Conservation (phyloP, 257 asterid genomes). For the Nicotiana tabacum region DNA sequence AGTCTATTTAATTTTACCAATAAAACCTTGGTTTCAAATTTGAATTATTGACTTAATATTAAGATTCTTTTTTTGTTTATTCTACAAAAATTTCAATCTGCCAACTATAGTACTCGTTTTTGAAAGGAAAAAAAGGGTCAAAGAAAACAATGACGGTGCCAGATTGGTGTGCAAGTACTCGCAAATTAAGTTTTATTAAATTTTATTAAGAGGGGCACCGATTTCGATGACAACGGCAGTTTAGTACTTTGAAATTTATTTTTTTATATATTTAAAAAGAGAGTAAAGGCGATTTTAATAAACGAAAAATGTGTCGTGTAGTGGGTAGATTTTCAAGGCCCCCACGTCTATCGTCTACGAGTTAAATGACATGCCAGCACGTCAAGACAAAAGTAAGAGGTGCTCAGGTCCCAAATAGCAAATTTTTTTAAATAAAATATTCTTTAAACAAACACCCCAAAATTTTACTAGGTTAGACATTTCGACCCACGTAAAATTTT, state of each 20-base stretch:
- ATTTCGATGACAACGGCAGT: neutral
- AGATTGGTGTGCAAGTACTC: neutral
- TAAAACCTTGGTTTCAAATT: slow-evolving; percentile 2
- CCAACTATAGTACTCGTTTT: slow-evolving; percentile 9
- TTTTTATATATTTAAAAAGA: neutral
- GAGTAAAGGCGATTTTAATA: neutral
- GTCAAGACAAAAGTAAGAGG: neutral
- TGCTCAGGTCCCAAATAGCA: neutral
- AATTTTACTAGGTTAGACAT: neutral
- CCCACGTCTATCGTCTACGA: neutral
- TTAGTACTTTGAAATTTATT: neutral
- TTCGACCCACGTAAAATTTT: neutral
- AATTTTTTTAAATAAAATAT: neutral
- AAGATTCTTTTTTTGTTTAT: neutral
- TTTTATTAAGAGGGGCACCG: neutral
- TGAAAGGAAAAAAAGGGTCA: neutral
- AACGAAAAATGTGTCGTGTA: neutral
- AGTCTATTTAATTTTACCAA: neutral
- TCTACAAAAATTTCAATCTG: neutral
- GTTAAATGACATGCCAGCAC: slow-evolving; percentile 11
- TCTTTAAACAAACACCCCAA: neutral
- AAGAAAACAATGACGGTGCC: slow-evolving; percentile 5
- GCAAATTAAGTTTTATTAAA: neutral
- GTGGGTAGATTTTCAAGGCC: neutral
- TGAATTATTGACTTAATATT: neutral